Conservation (phyloP, 73 alveolate species). For the Uronychia binucleata region DNA sequence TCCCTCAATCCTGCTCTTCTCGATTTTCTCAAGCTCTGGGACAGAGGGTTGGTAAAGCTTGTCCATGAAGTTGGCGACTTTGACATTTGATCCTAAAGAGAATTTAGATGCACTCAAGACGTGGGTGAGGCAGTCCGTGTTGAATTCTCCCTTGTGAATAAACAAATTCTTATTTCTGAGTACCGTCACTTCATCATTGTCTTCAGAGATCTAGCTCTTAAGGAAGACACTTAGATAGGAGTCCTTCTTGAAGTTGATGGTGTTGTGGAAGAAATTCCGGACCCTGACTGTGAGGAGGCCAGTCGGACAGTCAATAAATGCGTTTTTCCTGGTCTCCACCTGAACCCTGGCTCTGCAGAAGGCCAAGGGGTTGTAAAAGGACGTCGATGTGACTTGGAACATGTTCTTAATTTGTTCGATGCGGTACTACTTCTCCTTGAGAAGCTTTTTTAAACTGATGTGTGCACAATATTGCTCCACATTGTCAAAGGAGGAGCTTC, state of each 20-base stretch:
- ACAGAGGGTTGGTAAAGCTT: not conserved
- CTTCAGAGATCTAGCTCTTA: not conserved
- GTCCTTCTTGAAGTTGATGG: not conserved
- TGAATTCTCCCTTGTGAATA: not conserved
- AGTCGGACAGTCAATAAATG: not conserved
- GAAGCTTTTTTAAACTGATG: not conserved
- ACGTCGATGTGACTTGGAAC: not conserved
- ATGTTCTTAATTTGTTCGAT: not conserved
- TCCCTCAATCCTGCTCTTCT: not conserved
- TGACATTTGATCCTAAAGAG: not conserved
- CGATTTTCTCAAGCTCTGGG: not conserved
- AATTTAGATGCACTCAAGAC: not conserved
- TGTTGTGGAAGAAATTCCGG: not conserved
- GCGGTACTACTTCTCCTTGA: not conserved
- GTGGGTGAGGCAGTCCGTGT: not conserved
- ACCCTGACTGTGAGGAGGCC: not conserved
- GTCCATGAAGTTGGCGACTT: not conserved
- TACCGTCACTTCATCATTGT: not conserved
- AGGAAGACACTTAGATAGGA: not conserved
- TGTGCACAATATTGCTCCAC: not conserved
- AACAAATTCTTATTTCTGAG: not conserved
- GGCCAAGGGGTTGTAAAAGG: not conserved
- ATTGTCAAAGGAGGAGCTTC: not conserved
- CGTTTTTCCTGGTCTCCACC: not conserved
- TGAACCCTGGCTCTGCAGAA: not conserved